Percentiles rank a stretch among this genome's conserved stretches.
Evolutionary conservation across 2,329 filamentous ascomycete species (phyloP).

Genomic region (Parastagonospora avenae): DNA sequence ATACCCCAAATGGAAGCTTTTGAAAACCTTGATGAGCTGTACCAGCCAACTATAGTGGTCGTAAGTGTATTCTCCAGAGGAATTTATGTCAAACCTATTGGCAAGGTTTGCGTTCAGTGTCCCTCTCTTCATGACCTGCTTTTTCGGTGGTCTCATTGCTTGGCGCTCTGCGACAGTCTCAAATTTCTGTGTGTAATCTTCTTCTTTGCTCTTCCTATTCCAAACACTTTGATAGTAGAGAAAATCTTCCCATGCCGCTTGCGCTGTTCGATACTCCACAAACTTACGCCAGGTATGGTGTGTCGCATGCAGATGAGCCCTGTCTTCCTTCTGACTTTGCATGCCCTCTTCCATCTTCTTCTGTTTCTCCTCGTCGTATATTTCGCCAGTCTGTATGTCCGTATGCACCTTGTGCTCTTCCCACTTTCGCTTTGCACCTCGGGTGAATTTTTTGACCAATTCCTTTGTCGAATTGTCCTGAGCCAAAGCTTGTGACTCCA

Average conservation of each 20-base stretch:
- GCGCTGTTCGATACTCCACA: too few species aligned
- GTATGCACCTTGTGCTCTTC: not conserved
- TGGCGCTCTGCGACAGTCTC: too few species aligned
- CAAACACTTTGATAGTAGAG: constrained; percentile 4
- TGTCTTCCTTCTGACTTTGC: too few species aligned
- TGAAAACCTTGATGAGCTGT: not conserved
- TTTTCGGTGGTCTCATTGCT: too few species aligned
- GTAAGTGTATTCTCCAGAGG: not conserved
- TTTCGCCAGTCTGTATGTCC: not conserved
- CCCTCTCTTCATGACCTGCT: too few species aligned
- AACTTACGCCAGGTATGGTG: too few species aligned
- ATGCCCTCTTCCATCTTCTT: not conserved
- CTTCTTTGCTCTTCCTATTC: not conserved
- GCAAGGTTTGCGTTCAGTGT: too few species aligned
- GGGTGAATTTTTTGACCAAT: not conserved
- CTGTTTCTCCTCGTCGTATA: not conserved
- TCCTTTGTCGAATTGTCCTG: not conserved
- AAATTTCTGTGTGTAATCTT: not conserved
- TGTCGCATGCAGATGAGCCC: too few species aligned
- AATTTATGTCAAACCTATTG: not conserved
- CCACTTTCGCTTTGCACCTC: not conserved
- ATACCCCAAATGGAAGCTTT: not conserved
- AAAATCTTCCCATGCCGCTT: constrained; percentile 3
- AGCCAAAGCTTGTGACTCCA: not conserved
- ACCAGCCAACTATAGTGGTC: not conserved